These are phyloP conservation scores for Penicillium malachiteum DNA, from an alignment of 495 filamentous ascomycete genomes.

Conservation along the genomic window DNA sequence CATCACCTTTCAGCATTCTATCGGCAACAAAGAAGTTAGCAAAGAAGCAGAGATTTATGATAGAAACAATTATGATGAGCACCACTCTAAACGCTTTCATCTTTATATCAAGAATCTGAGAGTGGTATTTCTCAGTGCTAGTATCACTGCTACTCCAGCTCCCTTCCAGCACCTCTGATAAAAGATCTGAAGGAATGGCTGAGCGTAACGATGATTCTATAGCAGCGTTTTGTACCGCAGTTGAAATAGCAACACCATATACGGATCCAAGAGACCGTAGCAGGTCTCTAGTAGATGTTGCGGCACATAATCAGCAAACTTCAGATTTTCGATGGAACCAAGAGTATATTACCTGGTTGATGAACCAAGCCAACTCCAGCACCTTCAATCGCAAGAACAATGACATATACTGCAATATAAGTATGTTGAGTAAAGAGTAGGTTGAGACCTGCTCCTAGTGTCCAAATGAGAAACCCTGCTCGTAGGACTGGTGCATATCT, in stretches of 20 bases:
- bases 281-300: slow-evolving; percentile 58
- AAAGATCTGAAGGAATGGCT: slow-evolving; percentile 12
- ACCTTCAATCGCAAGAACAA: slow-evolving; percentile 51
- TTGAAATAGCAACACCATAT: slow-evolving; percentile 53
- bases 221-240: slow-evolving; percentile 48
- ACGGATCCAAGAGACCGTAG: slow-evolving; percentile 55
- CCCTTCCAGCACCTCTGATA: slow-evolving; percentile 7
- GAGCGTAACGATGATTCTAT: slow-evolving; percentile 40
- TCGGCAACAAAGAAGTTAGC: slow-evolving; percentile 50
- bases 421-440: slow-evolving; percentile 46
- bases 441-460: slow-evolving; percentile 46
- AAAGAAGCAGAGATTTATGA: slow-evolving; percentile 49
- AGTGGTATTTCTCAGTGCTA: slow-evolving; percentile 20
- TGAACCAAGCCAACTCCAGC: slow-evolving; percentile 54
- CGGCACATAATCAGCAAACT: slow-evolving; percentile 1
- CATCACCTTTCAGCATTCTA: slow-evolving; percentile 1
- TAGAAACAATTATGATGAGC: slow-evolving; percentile 49
- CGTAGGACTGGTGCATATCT: not conserved
- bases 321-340: not conserved
- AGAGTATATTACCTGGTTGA: slow-evolving; percentile 38
- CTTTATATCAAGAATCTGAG: slow-evolving; percentile 43
- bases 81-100: slow-evolving; percentile 46
- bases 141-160: not conserved
- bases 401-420: slow-evolving; percentile 39
- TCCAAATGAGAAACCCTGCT: slow-evolving; percentile 4